Conservation (phyloP, 164 flowering plant species). For the Vitis cinerea region DNA sequence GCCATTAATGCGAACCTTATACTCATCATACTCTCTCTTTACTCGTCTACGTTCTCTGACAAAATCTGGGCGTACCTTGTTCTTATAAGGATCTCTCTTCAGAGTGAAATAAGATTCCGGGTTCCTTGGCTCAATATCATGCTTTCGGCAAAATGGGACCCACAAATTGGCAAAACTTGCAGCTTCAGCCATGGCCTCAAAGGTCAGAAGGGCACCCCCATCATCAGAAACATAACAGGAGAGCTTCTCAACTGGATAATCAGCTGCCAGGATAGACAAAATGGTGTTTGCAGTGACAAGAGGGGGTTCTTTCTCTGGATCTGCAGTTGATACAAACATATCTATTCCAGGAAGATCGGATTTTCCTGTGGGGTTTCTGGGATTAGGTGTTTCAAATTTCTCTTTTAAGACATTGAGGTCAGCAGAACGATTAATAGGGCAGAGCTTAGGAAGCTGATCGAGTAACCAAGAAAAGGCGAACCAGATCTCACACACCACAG, state of each 20-base stretch:
- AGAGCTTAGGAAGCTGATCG: constrained; percentile 89
- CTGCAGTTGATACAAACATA: constrained; percentile 93
- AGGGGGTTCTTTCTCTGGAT: constrained; percentile 95
- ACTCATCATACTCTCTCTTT: constrained; percentile 84
- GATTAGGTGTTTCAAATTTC: constrained; percentile 65
- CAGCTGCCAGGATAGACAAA: constrained; percentile 86
- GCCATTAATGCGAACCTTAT: constrained; percentile 71
- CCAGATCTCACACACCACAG: constrained; percentile 89
- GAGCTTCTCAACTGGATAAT: constrained; percentile 89
- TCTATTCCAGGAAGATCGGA: constrained; percentile 94
- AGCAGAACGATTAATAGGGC: constrained; percentile 67
- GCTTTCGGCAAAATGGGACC: constrained; percentile 90
- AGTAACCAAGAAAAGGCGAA: constrained; percentile 95
- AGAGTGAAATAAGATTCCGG: constrained; percentile 71
- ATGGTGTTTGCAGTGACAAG: constrained; percentile 89
- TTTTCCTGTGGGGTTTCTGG: constrained; percentile 61
- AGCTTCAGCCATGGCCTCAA: constrained; percentile 92
- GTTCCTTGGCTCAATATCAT: constrained; percentile 74
- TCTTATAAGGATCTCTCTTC: constrained; percentile 69
- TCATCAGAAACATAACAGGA: constrained; percentile 96
- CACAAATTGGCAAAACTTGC: constrained; percentile 77
- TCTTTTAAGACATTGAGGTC: constrained; percentile 69
- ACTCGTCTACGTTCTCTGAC: constrained; percentile 74
- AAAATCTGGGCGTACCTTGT: constrained; percentile 65
- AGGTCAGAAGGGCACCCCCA: constrained; percentile 88